These are phyloP conservation scores for Sindora glabra DNA, from an alignment of 306 rosid species.

Conservation along the genomic window DNA sequence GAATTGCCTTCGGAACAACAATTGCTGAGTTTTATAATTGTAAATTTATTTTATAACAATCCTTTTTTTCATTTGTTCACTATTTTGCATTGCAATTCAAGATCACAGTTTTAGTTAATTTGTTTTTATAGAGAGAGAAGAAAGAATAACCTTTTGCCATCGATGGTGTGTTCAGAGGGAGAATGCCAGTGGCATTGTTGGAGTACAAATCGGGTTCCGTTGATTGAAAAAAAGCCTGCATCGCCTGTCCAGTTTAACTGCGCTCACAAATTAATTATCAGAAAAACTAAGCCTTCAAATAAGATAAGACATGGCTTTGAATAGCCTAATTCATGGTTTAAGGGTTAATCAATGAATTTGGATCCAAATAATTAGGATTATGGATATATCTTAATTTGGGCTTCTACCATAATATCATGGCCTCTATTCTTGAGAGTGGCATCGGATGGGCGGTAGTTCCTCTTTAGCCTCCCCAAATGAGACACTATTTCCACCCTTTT, in stretches of 20 bases:
- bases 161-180: slow-evolving; percentile 47
- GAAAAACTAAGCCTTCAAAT: neutral
- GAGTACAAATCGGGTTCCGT: slow-evolving; percentile 28
- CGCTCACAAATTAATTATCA: neutral
- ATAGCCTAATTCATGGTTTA: neutral
- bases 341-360: neutral
- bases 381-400: too few species aligned
- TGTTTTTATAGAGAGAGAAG: too few species aligned
- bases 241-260: slow-evolving; percentile 32
- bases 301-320: neutral
- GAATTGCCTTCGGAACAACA: neutral
- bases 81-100: too few species aligned
- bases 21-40: neutral
- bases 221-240: slow-evolving; percentile 26
- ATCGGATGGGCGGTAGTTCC: slow-evolving; percentile 21
- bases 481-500: slow-evolving; percentile 25
- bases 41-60: too few species aligned
- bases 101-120: too few species aligned
- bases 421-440: slow-evolving; percentile 49
- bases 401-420: slow-evolving; percentile 50
- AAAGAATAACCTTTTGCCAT: slow-evolving; percentile 15
- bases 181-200: slow-evolving; percentile 50
- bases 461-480: slow-evolving; percentile 9
- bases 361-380: neutral
- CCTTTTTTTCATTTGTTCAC: too few species aligned